These are phyloP conservation scores for Ceratobasidium sp. DNA, from an alignment of 1,284 basidiomycete genomes.

Conservation along the genomic window DNA sequence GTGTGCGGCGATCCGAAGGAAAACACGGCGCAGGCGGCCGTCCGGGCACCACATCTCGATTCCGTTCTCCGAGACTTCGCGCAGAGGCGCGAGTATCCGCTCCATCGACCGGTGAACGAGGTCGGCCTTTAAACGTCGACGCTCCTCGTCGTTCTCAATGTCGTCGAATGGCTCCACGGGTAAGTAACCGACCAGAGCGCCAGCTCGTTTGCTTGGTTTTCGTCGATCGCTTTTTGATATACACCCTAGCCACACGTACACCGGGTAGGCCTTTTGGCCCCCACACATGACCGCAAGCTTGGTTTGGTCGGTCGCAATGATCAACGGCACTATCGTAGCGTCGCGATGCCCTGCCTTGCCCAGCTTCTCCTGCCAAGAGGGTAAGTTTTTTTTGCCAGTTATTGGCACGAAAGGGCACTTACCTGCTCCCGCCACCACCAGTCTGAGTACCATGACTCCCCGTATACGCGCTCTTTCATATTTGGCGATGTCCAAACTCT, in stretches of 20 bases:
- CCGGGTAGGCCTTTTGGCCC: constrained; percentile 31
- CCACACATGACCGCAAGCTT: background rate
- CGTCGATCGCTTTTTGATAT: constrained; percentile 37
- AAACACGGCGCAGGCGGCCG: constrained; percentile 13
- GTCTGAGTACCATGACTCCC: background rate
- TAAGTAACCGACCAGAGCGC: constrained; percentile 40
- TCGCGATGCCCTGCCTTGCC: background rate
- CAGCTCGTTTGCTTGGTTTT: constrained; percentile 35
- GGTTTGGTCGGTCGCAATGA: constrained; percentile 15
- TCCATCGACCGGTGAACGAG: constrained; percentile 30
- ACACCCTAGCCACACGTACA: constrained; percentile 7
- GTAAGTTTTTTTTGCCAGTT: constrained; percentile 4
- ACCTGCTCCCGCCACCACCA: constrained; percentile 26
- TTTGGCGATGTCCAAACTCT: background rate
- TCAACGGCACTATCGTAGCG: background rate
- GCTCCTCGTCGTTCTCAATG: background rate
- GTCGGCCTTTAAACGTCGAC: constrained; percentile 7
- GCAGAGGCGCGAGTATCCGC: constrained; percentile 11
- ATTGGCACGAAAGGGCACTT: background rate
- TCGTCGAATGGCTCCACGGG: constrained; percentile 37
- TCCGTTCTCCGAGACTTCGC: background rate
- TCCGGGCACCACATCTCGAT: constrained; percentile 40
- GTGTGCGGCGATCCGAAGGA: constrained; percentile 5
- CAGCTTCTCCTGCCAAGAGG: background rate
- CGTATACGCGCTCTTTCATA: background rate